A percentile compares a stretch with the other conserved stretches of the same genome.
phyloP scores from a whole-genome alignment of 331 rosid species.

The Phaseolus coccineus region DNA sequence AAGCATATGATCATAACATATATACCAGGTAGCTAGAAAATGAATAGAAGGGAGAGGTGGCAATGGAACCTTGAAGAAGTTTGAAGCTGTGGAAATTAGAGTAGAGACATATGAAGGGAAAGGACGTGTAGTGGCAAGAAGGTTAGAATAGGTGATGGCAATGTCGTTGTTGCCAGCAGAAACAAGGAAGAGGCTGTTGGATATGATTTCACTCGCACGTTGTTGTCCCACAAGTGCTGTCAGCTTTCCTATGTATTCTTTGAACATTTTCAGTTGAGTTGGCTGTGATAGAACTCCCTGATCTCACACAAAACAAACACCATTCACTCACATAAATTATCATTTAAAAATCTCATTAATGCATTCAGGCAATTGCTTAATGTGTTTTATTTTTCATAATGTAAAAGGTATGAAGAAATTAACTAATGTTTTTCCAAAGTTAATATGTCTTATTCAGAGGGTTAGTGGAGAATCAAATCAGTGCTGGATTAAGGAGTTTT shows the following conservation, averaged over 20 bases:
- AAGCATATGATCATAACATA: not conserved
- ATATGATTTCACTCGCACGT: constrained; percentile 45
- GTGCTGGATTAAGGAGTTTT: too few relatives aligned
- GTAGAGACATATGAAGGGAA: constrained; percentile 45
- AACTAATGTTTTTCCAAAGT: too few relatives aligned
- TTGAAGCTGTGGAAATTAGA: constrained; percentile 34
- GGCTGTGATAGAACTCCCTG: constrained; percentile 46
- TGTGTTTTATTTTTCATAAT: too few relatives aligned
- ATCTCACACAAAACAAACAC: not conserved
- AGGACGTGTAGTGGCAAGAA: fast-evolving
- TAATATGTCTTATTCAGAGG: too few relatives aligned
- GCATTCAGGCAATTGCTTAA: too few relatives aligned
- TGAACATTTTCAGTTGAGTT: constrained; percentile 52
- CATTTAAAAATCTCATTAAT: too few relatives aligned
- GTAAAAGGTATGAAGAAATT: too few relatives aligned
- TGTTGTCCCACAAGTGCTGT: constrained; percentile 47
- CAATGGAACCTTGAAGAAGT: constrained; percentile 47
- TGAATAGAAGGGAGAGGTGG: not conserved
- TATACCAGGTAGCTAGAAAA: not conserved
- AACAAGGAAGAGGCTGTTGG: constrained; percentile 49
- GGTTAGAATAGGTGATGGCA: constrained; percentile 47
- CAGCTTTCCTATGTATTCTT: constrained; percentile 56
- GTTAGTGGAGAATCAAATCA: too few relatives aligned
- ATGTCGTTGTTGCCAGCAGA: constrained; percentile 65
- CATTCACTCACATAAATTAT: too few relatives aligned